Base-by-base conservation (phyloP, 192 early-diverging fungal species). In the Haplosporangium gracile region DNA sequence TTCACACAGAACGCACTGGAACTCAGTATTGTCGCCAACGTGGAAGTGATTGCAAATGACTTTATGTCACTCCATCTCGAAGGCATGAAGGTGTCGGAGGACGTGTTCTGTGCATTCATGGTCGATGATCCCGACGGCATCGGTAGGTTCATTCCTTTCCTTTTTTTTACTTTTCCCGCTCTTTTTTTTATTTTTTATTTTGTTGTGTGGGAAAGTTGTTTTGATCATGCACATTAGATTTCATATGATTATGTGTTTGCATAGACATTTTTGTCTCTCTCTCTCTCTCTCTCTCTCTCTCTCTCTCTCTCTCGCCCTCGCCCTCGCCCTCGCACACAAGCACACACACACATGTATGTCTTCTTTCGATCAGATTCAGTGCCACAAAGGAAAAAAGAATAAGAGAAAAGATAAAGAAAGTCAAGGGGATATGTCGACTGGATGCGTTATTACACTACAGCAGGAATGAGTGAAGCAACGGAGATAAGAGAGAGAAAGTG, bases 1-100 rank as follows among this genome's bases (percentile, higher is more conserved):
- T 91, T 91, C 78, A 94, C 94, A 5, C 94, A 95, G 74, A 95
- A 94, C 85, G 88, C 93, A 15, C 88, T 92, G 68, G 94, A 95
- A 53, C 88, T 95, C 0, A 93, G 92, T 47, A 92, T 95, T 72
- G 88, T 95, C 22, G 93, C 93, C 5, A 91, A 92, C 55, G 80
- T 90, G 7, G 89, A 90, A 16, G 86, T 90, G 2, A 92, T 94
- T 76, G 84, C 89, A 38, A 78, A 89, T 11, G 92, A 94, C 55
- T 95, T 95, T 77, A 63, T 90, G 70, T 85, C 86, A 40, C 88
- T 71, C 43, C 70, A 80, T 4, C 90, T 90, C 70, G 82, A 86
- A 18, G 89, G 88, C 18, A 87, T 94, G 57, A 70, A 78, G 53
- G 85, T 94, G 22, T 92, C 90, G 24, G 74, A 86, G 32, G 94